A percentile compares a stretch with the other conserved stretches of the same genome.
Evolutionary conservation across 2,329 filamentous ascomycete genomes (phyloP).

Genomic region (Claviceps spartinae): DNA sequence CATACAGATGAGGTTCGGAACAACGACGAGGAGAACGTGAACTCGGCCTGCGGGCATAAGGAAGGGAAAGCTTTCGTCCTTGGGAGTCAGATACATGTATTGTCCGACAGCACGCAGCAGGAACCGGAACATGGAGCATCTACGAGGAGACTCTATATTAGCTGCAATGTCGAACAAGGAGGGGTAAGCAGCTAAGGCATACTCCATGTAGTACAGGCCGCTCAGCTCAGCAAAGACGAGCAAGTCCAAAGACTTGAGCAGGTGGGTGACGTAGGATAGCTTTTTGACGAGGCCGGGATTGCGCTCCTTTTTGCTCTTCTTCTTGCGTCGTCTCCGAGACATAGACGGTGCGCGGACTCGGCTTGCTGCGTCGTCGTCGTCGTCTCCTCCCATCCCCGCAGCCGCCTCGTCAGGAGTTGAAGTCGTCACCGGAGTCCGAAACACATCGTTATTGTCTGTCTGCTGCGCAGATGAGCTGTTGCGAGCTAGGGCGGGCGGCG

Average conservation of each 20-base stretch:
- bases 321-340: conserved; percentile 22
- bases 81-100: conserved; percentile 50
- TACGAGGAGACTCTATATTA: conserved; percentile 16
- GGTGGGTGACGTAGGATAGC: conserved; percentile 44
- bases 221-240: conserved; percentile 52
- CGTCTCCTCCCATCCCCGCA: not conserved
- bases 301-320: conserved; percentile 23
- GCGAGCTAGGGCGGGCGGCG: conserved; percentile 22
- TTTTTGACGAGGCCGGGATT: conserved; percentile 39
- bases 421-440: conserved; percentile 1
- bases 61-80: conserved; percentile 41
- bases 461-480: conserved; percentile 8
- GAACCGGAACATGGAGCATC: conserved; percentile 52
- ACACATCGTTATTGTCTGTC: not conserved
- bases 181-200: conserved; percentile 14
- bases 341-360: conserved; percentile 12
- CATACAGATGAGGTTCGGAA: conserved; percentile 47
- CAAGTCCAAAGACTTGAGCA: conserved; percentile 48
- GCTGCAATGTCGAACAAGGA: not conserved
- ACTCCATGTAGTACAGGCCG: conserved; percentile 60
- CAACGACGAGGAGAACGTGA: conserved; percentile 43
- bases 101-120: conserved; percentile 45
- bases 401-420: conserved; percentile 2
- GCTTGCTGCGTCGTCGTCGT: conserved; percentile 6
- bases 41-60: conserved; percentile 41